phyloP scores from a whole-genome alignment of 305 asterid genomes.

The Euphrasia arctica region DNA sequence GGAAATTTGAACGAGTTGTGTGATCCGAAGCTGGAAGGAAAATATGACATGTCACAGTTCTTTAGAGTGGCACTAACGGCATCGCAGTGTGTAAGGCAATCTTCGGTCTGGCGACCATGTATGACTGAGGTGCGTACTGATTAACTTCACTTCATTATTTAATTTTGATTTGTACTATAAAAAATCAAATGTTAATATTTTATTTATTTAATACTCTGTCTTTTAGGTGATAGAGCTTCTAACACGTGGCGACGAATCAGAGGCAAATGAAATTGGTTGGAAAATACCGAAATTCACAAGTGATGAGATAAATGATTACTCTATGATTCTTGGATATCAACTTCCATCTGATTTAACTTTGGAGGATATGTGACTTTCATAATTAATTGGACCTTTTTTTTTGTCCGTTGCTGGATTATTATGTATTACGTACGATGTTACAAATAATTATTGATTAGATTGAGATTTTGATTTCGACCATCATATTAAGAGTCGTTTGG shows the following conservation, averaged over 20 bases:
- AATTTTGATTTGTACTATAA: no score
- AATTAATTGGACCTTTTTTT: not conserved
- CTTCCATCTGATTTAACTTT: constrained; percentile 4
- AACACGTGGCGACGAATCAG: not conserved
- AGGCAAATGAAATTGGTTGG: not conserved
- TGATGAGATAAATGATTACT: constrained; percentile 3
- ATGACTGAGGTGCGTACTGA: not conserved
- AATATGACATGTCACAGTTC: not conserved
- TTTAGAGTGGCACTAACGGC: constrained; percentile 6
- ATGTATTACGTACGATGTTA: no score
- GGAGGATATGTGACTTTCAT: not conserved
- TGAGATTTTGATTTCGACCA: no score
- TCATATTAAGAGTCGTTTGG: no score
- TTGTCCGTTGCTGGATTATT: not conserved
- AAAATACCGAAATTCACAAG: constrained; percentile 2
- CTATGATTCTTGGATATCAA: constrained; percentile 4
- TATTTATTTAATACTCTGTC: not conserved
- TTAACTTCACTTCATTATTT: no score
- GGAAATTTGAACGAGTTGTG: not conserved
- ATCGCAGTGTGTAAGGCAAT: not conserved
- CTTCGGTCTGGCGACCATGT: not conserved
- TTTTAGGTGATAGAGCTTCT: constrained; percentile 3
- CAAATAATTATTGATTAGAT: no score
- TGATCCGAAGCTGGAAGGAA: not conserved
- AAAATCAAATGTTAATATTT: not conserved